These are phyloP conservation scores for Boletus fagicola DNA, from an alignment of 768 basidiomycete genomes.

Conservation along the genomic window DNA sequence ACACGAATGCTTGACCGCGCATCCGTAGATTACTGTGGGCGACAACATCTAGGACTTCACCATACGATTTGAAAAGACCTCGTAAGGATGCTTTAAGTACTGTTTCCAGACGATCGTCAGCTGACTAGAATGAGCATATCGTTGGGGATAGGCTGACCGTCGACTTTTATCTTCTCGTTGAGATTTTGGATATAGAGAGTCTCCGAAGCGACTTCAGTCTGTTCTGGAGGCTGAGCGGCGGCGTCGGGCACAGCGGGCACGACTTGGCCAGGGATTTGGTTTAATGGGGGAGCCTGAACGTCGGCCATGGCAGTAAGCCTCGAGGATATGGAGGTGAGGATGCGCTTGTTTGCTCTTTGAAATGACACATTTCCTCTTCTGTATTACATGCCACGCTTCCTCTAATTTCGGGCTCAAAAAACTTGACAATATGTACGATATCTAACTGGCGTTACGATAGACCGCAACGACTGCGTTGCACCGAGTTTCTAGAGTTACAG, in stretches of 20 bases:
- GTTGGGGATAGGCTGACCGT: slow-evolving; percentile 44
- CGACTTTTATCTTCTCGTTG: slow-evolving; percentile 89
- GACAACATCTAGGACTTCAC: slow-evolving; percentile 91
- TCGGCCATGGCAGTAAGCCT: slow-evolving; percentile 36
- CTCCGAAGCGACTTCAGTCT: slow-evolving; percentile 61
- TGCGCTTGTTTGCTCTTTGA: slow-evolving; percentile 22
- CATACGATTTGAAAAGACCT: slow-evolving; percentile 90
- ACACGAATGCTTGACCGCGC: slow-evolving; percentile 98
- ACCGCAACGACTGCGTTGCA: background rate
- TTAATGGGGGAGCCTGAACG: slow-evolving; percentile 33
- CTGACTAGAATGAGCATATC: slow-evolving; percentile 3
- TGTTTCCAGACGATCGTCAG: slow-evolving; percentile 29
- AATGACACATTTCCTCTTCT: slow-evolving; percentile 18
- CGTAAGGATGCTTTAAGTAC: slow-evolving; percentile 87
- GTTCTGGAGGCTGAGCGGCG: slow-evolving; percentile 20
- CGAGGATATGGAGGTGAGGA: background rate
- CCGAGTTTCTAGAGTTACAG: background rate
- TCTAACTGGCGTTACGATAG: background rate
- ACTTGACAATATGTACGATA: background rate
- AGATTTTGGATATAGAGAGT: slow-evolving; percentile 96
- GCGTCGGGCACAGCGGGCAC: slow-evolving; percentile 19
- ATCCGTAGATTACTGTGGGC: slow-evolving; percentile 94
- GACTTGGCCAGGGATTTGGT: slow-evolving; percentile 29
- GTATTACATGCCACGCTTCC: background rate
- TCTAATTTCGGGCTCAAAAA: background rate